Conservation (phyloP, 2,329 filamentous ascomycete genomes). For the Aspergillus oerlinghausenensis region DNA sequence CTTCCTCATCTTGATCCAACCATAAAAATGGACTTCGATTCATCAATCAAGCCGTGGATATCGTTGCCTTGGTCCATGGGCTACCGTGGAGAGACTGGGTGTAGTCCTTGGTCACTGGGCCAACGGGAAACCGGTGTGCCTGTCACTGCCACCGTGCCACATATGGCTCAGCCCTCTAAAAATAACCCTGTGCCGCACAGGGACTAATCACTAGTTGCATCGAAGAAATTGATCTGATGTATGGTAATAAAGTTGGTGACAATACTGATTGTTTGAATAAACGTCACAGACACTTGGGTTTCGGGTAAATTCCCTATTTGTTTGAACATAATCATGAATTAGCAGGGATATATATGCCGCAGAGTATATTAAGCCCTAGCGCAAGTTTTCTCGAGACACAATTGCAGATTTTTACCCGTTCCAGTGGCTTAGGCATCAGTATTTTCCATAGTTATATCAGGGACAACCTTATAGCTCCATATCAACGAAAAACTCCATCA, state of each 20-base stretch:
- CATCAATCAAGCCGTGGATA: slow-evolving; percentile 5
- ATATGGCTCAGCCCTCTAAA: neutral
- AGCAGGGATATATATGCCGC: neutral
- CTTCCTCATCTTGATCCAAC: neutral
- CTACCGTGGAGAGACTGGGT: neutral
- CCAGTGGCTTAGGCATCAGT: neutral
- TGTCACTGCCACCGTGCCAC: neutral
- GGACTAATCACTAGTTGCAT: neutral
- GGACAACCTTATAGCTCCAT: neutral
- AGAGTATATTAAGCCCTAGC: too few relatives aligned
- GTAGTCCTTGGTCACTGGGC: slow-evolving; percentile 12
- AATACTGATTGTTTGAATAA: neutral
- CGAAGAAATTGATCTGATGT: neutral
- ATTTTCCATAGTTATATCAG: neutral
- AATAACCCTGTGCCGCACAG: neutral
- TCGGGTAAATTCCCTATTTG: neutral
- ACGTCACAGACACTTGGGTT: neutral
- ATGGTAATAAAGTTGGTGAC: neutral
- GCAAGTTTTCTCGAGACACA: neutral
- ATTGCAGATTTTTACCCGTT: neutral
- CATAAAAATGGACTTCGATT: neutral
- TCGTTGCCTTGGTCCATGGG: slow-evolving; percentile 10
- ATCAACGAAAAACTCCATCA: too few relatives aligned
- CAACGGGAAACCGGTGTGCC: slow-evolving; percentile 12
- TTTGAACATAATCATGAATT: neutral